Evolutionary conservation across 179 eudicot species (phyloP), one percentile per base, ranked within the genome.

Genomic region (Beta macrorhiza): DNA sequence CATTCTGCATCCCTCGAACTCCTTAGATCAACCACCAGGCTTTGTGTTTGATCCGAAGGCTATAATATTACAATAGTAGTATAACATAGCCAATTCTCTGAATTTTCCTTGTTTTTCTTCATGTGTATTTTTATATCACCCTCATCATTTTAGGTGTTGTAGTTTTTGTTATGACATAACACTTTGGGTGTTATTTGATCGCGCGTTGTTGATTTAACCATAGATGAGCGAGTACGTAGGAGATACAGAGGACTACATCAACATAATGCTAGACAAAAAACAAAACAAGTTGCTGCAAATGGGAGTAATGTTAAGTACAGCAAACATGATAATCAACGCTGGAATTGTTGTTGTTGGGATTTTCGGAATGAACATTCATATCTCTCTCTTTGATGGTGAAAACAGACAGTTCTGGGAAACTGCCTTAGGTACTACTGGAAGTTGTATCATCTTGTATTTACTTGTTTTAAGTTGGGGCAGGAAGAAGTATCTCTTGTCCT

Each of bases 241-340:
- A 19, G 92, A 88, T 80, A 90, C 91, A 15, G 92, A 88, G 83
- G 91, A 90, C 84, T 90, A 82, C 71, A 87, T 89, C 57, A 91
- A 89, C 85, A 91, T 91, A 53, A 88, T 91, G 93, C 77, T 89
- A 77, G 93, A 89, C 47, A 92, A 91, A 77, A 91, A 91, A 80
- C 91, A 88, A 65, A 91, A 91, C 81, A 91, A 89, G 84, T 83
- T 91, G 67, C 82, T 91, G 51, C 89, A 91, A 81, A 91, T 91
- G 93, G 92, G 93, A 42, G 92, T 90, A 71, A 87, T 88, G 89
- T 83, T 91, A 12, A 89, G 87, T 70, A 84, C 91, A 2, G 89
- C 88, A 68, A 88, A 78, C 84, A 82, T 91, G 87, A 84, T 90
- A 59, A 70, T 89, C 12, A 90, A 90, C 76, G 89, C 85, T 9